phyloP scores from a whole-genome alignment of 139 green algal species.

The Closterium sp. region DNA sequence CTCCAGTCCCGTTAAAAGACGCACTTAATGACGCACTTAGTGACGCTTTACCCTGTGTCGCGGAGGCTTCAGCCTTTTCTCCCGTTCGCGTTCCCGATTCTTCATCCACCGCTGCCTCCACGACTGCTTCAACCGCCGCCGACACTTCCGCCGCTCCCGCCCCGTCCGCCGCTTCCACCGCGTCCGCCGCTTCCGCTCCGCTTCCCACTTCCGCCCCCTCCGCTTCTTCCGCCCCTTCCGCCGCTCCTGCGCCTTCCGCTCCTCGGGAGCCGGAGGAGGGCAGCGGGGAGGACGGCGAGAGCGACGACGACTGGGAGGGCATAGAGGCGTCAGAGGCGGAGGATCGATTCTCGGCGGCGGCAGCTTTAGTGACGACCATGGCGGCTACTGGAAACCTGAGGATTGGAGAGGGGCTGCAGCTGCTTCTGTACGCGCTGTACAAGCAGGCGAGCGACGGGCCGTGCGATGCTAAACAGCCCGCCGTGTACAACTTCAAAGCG shows the following conservation, averaged over 20 bases:
- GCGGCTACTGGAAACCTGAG: background rate
- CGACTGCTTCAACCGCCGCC: background rate
- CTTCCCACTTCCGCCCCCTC: background rate
- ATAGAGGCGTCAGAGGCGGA: constrained; percentile 28
- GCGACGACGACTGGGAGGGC: constrained; percentile 40
- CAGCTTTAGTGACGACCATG: constrained; percentile 12
- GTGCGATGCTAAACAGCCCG: constrained; percentile 2
- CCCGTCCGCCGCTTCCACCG: background rate
- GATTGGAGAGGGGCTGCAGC: constrained; percentile 9
- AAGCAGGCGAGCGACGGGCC: constrained; percentile 33
- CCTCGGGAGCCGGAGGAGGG: background rate
- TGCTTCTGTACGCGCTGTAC: constrained; percentile 32
- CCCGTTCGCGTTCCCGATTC: background rate
- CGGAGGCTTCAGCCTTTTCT: too few relatives aligned
- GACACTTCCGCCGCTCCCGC: background rate
- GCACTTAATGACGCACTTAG: background rate
- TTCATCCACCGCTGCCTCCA: background rate
- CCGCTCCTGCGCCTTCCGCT: background rate
- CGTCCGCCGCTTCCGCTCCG: background rate
- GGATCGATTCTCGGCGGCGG: constrained; percentile 22
- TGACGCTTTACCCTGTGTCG: background rate
- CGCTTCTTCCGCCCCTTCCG: background rate
- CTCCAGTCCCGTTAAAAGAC: background rate
- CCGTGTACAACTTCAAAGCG: constrained; percentile 21
- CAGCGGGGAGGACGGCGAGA: background rate